Percentiles rank a stretch among this genome's conserved stretches.
These are phyloP conservation scores for Bifiguratus adelaidae DNA, from an alignment of 192 early-diverging fungal species.

Conservation along the genomic window DNA sequence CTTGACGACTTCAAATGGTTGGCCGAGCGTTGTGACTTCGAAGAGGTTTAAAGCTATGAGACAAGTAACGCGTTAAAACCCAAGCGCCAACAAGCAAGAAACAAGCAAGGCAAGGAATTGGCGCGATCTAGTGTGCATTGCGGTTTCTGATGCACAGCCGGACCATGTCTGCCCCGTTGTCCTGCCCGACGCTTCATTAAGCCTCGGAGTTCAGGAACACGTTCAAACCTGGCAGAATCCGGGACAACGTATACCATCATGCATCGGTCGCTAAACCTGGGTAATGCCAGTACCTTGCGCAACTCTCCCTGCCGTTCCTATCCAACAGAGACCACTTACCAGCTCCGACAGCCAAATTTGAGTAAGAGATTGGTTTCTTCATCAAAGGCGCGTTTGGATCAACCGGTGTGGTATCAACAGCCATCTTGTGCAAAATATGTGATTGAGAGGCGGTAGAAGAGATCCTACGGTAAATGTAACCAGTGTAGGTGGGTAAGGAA, in stretches of 20 bases:
- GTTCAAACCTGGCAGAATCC: too few species aligned
- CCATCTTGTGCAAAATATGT: too few species aligned
- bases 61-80: neutral
- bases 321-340: conserved; percentile 27
- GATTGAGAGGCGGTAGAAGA: too few species aligned
- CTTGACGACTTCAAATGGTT: conserved; percentile 95
- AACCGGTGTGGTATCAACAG: conserved; percentile 6
- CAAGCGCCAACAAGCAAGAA: neutral
- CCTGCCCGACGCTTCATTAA: too few species aligned
- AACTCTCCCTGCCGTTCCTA: neutral
- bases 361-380: conserved; percentile 83
- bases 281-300: neutral
- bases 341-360: conserved; percentile 82
- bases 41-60: conserved; percentile 58
- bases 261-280: too few species aligned
- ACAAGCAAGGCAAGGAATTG: neutral
- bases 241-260: too few species aligned
- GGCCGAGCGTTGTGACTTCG: conserved; percentile 85
- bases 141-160: too few species aligned
- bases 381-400: conserved; percentile 15
- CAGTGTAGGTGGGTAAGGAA: too few species aligned
- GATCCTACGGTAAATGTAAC: too few species aligned
- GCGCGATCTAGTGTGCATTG: neutral
- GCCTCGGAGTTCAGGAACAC: too few species aligned
- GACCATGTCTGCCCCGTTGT: too few species aligned